Evolutionary conservation across 768 basidiomycete species (phyloP), one percentile per base, ranked within the genome.

Genomic region (Cubamyces lactineus): DNA sequence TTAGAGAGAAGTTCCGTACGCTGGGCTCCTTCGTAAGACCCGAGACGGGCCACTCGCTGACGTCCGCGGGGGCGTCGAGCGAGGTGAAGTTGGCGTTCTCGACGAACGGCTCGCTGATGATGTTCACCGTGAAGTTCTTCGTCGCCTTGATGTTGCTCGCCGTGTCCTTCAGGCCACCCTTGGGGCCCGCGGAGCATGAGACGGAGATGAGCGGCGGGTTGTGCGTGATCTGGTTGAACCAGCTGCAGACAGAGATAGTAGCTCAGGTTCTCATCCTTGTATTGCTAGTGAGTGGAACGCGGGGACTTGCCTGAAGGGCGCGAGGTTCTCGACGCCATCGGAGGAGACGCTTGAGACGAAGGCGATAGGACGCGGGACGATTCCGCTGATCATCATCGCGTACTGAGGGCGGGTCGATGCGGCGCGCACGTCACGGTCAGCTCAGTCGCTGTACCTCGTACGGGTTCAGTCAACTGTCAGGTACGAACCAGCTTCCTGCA

Each of bases 111-210:
- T 85, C 84, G 42, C 82, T 83, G 67, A 87, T 86, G 68, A 84
- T 83, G 65, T 82, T 83, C 26, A 84, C 79, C 5, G 79, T 80
- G 70, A 86, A 87, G 28, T 79, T 75, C 48, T 80, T 80, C 26
- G 77, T 78, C 0, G 71, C 72, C 65, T 72, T 74, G 65, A 85
- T 81, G 63, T 85, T 85, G 26, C 66, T 65, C 26, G 75, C 67
- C 0, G 82, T 83, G 61, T 86, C 85, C 57, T 78, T 77, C 46
- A 70, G 19, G n/a, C 68, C 63, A 5, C 51, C 48, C 3, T 23
- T 15, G 2, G 62, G 28, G 15, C 46, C 34, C 26, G 54, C 42
- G 4, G 69, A 66, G 66, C 81, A 73, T 1, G 80, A 79, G 24
- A 85, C 68, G 65, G 80, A 71, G 45, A 83, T 69, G 23, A 75